Evolutionary conservation across 2,329 filamentous ascomycete genomes (phyloP).

Genomic region (Calonectria pseudoreteaudii): DNA sequence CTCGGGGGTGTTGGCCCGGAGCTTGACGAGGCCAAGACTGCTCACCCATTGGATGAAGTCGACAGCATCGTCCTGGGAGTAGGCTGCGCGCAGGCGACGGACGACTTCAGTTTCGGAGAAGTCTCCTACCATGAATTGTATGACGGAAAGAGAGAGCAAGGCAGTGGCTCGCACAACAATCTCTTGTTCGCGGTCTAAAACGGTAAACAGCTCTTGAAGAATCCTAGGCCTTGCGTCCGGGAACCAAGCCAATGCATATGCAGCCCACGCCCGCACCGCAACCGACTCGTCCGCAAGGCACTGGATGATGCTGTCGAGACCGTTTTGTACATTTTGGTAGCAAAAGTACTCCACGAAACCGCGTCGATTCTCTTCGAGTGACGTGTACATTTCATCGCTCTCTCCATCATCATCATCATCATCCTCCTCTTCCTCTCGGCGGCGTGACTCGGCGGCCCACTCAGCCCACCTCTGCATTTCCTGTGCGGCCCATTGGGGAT

Average conservation of each 20-base stretch:
- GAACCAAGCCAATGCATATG: constrained; percentile 7
- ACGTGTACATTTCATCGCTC: background rate
- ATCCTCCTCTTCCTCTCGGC: background rate
- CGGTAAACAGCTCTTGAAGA: background rate
- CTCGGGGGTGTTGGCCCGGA: background rate
- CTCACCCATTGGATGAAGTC: background rate
- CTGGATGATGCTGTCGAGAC: background rate
- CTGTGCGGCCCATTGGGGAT: background rate
- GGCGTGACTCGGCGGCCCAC: background rate
- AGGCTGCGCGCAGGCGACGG: background rate
- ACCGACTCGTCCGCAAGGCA: background rate
- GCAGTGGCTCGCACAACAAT: background rate
- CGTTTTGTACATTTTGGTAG: background rate
- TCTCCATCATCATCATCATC: background rate
- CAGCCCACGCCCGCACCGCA: background rate
- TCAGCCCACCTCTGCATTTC: background rate
- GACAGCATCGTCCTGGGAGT: background rate
- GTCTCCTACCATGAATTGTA: background rate
- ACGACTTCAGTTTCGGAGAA: background rate
- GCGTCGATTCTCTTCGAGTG: background rate
- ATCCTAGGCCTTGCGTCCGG: background rate
- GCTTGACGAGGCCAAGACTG: constrained; percentile 10
- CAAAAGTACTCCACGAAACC: background rate
- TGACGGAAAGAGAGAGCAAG: background rate
- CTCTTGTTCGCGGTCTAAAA: background rate